Conservation (phyloP, 2,329 filamentous ascomycete genomes). For the Paracoccidioides brasiliensis region DNA sequence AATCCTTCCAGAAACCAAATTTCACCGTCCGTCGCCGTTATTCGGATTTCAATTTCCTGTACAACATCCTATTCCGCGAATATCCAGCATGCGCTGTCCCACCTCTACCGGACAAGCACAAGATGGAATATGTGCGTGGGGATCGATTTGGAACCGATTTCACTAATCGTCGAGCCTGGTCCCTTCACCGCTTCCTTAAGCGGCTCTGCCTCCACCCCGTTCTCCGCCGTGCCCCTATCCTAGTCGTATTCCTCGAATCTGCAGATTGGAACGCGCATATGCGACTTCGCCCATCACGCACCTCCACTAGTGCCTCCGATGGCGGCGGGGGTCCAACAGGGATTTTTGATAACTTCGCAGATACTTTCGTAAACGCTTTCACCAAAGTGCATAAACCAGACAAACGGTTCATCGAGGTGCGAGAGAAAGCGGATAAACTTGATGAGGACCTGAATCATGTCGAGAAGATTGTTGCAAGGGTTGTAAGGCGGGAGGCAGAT, state of each 20-base stretch:
- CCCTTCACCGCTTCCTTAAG: conserved; percentile 78
- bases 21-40: conserved; percentile 79
- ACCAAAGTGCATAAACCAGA: conserved; percentile 93
- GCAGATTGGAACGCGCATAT: conserved; percentile 95
- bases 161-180: conserved; percentile 74
- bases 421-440: conserved; percentile 82
- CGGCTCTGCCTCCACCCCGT: conserved; percentile 80
- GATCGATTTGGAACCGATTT: conserved; percentile 93
- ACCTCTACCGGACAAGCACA: conserved; percentile 93
- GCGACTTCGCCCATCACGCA: conserved; percentile 59
- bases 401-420: conserved; percentile 84
- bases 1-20: conserved; percentile 72
- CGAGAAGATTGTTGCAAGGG: conserved; percentile 87
- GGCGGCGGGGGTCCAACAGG: conserved; percentile 38
- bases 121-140: conserved; percentile 95
- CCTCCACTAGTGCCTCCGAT: conserved; percentile 36
- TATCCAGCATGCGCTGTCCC: conserved; percentile 88
- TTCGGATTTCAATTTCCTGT: conserved; percentile 95
- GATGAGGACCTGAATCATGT: conserved; percentile 88
- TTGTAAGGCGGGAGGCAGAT: conserved; percentile 76
- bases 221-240: conserved; percentile 65
- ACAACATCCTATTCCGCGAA: conserved; percentile 75
- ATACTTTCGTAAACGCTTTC: conserved; percentile 94
- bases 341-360: conserved; percentile 89
- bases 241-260: conserved; percentile 84